Evolutionary conservation across 2,329 filamentous ascomycete genomes (phyloP), one percentile per base, ranked within the genome.

Genomic region (Colletotrichum sansevieriae): DNA sequence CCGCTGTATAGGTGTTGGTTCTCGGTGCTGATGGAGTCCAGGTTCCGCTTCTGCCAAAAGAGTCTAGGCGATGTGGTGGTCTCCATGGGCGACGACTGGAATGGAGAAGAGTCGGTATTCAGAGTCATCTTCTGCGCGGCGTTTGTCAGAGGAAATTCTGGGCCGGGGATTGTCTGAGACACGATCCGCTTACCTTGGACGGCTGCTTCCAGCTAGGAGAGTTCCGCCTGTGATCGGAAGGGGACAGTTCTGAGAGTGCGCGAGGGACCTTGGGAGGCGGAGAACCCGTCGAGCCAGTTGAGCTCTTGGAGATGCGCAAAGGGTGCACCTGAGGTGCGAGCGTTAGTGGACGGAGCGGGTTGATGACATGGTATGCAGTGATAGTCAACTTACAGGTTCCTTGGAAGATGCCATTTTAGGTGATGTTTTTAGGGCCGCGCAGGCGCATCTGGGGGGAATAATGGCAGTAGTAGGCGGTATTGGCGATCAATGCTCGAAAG

Each of bases 121-220:
- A 91, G 84, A 70, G 87, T 82, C 80, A 89, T 87, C 83, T 94
- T 92, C 88, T 92, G 78, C 58, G 74, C 58, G 71, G 60, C 58
- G 58, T 52, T 61, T 55, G 75, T 82, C 71, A 83, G 77, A 63
- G 10, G 67, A 67, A 29, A 63, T 47, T 39, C 63, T 47, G 12
- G 59, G 15, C 41, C 41, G 39, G 52, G 52, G 46, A 4, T 25
- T 68, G 65, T 65, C 70, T 74, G 68, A 73, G 71, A 72, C 69
- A 72, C 59, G 65, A 49, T 52, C 33, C 73, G 72, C 80, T 79
- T 85, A 95, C 92, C 87, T 92, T 94, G 83, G 81, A 78, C 93
- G 90, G 75, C 79, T 95, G 92, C 75, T 92, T 94, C 88, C 91
- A 97, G 83, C 92, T 97, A 61, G 95, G 94, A 58, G 95, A 98